A percentile compares a stretch with the other conserved stretches of the same genome.
Evolutionary conservation across 2,329 filamentous ascomycete species (phyloP).

Genomic region (Fusarium sp.): DNA sequence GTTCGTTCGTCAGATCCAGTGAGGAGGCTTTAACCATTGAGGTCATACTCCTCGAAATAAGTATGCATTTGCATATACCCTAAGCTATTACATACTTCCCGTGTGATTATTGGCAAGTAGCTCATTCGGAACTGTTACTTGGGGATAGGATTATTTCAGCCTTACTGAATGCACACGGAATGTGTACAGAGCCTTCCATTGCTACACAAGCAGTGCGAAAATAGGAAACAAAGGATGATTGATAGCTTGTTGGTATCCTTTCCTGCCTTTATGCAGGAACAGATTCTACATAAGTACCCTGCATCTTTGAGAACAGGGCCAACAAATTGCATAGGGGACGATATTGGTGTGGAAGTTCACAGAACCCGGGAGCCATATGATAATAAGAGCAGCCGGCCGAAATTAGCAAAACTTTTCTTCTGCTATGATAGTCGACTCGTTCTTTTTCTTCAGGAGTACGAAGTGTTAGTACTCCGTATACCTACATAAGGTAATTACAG

Average conservation of each 20-base stretch:
- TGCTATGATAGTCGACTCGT: not conserved
- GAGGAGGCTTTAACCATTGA: constrained; percentile 7
- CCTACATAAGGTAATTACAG: constrained; percentile 14
- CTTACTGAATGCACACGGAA: constrained; percentile 2
- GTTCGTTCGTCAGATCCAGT: constrained; percentile 17
- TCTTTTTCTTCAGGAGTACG: not conserved
- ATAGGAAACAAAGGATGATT: constrained; percentile 4
- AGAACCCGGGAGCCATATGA: not conserved
- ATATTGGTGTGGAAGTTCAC: too few species aligned
- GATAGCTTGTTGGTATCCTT: not conserved
- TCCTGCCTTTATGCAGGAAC: constrained; percentile 33
- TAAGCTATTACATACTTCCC: not conserved
- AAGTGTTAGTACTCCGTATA: too few species aligned
- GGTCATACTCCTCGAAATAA: constrained; percentile 13
- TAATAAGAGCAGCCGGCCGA: not conserved
- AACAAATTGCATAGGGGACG: not conserved
- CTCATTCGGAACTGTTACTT: not conserved
- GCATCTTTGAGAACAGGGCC: not conserved
- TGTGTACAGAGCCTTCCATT: not conserved
- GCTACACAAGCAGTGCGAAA: not conserved
- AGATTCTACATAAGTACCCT: constrained; percentile 9
- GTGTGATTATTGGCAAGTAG: constrained; percentile 3
- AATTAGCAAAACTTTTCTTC: not conserved
- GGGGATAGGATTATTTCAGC: constrained; percentile 29
- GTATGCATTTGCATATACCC: not conserved